Evolutionary conservation across 192 early-diverging fungal genomes (phyloP), one percentile per base, ranked within the genome.

Genomic region (Coemansia reversa): DNA sequence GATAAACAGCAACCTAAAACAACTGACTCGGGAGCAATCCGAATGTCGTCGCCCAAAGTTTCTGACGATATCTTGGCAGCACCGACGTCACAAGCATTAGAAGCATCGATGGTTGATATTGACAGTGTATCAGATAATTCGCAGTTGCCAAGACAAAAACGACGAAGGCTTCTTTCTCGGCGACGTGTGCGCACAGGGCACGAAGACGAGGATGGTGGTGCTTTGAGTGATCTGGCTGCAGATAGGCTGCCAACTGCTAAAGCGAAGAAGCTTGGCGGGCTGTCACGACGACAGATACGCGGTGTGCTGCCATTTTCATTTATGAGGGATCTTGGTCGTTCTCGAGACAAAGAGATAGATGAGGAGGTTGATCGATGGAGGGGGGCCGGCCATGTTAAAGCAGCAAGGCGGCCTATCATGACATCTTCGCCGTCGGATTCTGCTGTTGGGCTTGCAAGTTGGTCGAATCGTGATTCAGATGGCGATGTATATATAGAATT

Each of bases 221-320:
- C 20, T 19, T 4, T 16, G 5, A 33, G 54, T 54, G 51, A 53
- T 5, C 51, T 55, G 35, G 47, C 63, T 3, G 57, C 49, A 7
- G 50, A 45, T 8, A 23, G 20, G n/a, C 47, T 69, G 32, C 70
- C 70, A 12, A 66, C 63, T 18, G 59, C 66, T 3, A 72, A 58
- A n/a, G 67, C 63, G 7, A 30, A 62, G 5, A 63, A 22, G 30
- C 57, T 69, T 6, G 53, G 52, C 19, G 62, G 62, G 48, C 63
- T 78, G 11, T 67, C 67, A 16, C 70, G 71, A 23, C 63, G 57
- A 28, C 67, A 79, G 52, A 79, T 79, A 49, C 76, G 76, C 19
- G 76, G 71, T 11, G 58, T 79, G 4, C 51, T 79, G 47, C 76
- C 76, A 11, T 79, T 79, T 50, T 79, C 76, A 35, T 79, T 79